A percentile compares a stretch with the other conserved stretches of the same genome.
Conservation (phyloP, 495 filamentous ascomycete species). For the Neurospora africana region DNA sequence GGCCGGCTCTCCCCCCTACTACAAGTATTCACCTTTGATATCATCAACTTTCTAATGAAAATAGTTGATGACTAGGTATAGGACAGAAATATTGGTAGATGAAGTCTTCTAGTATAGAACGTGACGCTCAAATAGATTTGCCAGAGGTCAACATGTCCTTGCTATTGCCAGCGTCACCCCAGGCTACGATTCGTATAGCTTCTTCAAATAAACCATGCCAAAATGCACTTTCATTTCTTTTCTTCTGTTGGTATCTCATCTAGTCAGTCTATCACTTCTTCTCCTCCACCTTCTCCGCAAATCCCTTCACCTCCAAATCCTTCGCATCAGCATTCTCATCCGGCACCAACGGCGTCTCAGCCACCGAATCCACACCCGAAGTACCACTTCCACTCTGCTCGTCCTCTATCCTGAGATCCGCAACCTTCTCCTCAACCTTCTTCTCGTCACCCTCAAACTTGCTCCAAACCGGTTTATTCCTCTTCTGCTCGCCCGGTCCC, state of each 20-base stretch:
- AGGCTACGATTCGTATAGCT: too few species aligned
- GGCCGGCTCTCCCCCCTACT: too few species aligned
- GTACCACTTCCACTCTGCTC: not conserved
- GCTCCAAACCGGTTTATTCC: conserved; percentile 57
- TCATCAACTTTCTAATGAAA: not conserved
- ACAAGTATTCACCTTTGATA: not conserved
- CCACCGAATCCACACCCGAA: not conserved
- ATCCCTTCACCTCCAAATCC: not conserved
- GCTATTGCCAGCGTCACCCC: too few species aligned
- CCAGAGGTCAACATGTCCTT: not conserved
- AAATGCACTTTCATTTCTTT: not conserved
- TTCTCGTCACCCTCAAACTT: conserved; percentile 19
- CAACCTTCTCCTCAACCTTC: not conserved
- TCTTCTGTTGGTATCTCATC: not conserved
- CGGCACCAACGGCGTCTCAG: conserved; percentile 3
- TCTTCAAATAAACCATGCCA: not conserved
- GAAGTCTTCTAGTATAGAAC: too few species aligned
- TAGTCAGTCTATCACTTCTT: not conserved
- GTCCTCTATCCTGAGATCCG: not conserved
- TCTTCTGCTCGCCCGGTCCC: conserved; percentile 52
- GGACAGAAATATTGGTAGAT: not conserved
- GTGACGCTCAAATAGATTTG: not conserved
- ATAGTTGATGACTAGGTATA: not conserved
- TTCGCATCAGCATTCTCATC: not conserved
- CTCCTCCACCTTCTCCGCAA: not conserved